Conservation (phyloP, 108 stramenopile genomes). For the Stephanodiscus triporus region DNA sequence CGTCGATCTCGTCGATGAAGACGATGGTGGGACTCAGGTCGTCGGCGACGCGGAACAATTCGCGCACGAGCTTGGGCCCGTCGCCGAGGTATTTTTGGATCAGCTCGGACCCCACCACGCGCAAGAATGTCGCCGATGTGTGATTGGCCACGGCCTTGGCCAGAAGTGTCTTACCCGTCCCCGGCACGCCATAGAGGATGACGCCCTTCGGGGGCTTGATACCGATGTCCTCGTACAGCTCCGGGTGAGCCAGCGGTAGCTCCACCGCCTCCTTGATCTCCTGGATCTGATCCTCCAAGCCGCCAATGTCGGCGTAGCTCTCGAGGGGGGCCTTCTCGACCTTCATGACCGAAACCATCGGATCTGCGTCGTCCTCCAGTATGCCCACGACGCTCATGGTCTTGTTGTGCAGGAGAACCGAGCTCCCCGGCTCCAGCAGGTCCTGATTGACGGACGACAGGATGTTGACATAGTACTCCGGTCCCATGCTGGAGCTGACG, state of each 20-base stretch:
- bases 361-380: slow-evolving; percentile 96
- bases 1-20: slow-evolving; percentile 99
- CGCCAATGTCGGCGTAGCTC: slow-evolving; percentile 98
- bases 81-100: slow-evolving; percentile 99
- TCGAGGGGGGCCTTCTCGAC: slow-evolving; percentile 99
- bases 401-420: slow-evolving; percentile 98
- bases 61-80: slow-evolving; percentile 99
- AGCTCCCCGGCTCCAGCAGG: slow-evolving; percentile 96
- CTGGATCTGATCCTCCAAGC: slow-evolving; percentile 98
- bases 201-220: slow-evolving; percentile 98
- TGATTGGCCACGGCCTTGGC: slow-evolving; percentile 99
- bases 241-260: slow-evolving; percentile 97
- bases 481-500: slow-evolving; percentile 93
- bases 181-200: slow-evolving; percentile 97
- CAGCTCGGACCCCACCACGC: slow-evolving; percentile 97
- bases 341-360: slow-evolving; percentile 99
- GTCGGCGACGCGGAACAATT: slow-evolving; percentile 97
- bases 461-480: slow-evolving; percentile 99
- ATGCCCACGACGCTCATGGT: slow-evolving; percentile 98
- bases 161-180: slow-evolving; percentile 98
- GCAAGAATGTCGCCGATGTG: slow-evolving; percentile 97
- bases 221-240: slow-evolving; percentile 98
- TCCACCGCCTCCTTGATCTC: slow-evolving; percentile 99
- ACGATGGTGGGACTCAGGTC: slow-evolving; percentile 96
- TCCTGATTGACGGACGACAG: slow-evolving; percentile 98